These are phyloP conservation scores for Lachancea fermentati DNA, from an alignment of 805 yeast species.

Conservation along the genomic window DNA sequence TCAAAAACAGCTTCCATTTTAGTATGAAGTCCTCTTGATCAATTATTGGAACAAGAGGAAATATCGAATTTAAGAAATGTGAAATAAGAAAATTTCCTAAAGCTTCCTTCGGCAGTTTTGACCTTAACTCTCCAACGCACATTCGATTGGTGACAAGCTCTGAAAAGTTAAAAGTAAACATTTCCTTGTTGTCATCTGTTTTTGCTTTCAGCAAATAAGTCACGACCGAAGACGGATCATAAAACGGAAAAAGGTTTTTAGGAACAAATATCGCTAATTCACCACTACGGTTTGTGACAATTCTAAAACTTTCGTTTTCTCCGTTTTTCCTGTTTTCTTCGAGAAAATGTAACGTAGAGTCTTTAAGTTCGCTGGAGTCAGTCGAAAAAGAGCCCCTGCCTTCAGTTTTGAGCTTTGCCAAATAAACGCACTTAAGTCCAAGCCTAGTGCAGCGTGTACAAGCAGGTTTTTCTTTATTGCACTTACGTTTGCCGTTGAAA, in stretches of 20 bases:
- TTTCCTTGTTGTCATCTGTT: too few species aligned
- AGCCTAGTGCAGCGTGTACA: background rate
- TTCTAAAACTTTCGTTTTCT: background rate
- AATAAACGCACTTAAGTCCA: background rate
- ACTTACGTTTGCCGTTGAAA: background rate
- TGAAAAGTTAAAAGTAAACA: background rate
- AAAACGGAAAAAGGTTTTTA: background rate
- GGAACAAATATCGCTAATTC: background rate
- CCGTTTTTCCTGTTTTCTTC: background rate
- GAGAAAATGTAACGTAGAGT: too few species aligned
- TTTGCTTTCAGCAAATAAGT: background rate
- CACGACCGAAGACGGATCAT: background rate
- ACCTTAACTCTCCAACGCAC: background rate
- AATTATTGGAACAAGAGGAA: background rate
- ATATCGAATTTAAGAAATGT: background rate
- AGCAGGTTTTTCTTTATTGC: background rate
- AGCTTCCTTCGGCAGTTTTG: background rate
- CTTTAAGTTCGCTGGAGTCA: background rate
- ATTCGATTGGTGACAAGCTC: background rate
- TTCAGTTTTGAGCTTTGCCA: background rate
- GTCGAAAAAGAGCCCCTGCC: background rate
- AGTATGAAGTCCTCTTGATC: background rate
- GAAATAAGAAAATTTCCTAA: background rate
- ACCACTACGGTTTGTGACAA: background rate
- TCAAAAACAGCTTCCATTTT: background rate